phyloP scores from a whole-genome alignment of 148 eudicot species.

The Chenopodium berlandieri region DNA sequence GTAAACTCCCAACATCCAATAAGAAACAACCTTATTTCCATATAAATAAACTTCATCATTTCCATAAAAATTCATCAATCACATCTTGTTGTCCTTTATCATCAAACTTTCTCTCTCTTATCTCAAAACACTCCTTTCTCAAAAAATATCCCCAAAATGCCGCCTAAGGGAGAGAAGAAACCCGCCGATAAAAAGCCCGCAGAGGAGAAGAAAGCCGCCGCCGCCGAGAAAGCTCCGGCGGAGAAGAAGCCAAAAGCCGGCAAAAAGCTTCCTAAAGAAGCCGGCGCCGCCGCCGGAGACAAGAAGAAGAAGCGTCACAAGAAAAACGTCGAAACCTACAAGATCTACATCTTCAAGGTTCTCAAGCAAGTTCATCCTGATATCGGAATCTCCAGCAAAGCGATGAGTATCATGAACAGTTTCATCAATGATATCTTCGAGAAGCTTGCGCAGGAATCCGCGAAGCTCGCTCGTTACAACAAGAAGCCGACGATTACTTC shows the following conservation, averaged over 20 bases:
- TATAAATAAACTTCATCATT: slow-evolving; percentile 5
- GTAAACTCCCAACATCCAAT: slow-evolving; percentile 6
- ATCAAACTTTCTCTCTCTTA: background rate
- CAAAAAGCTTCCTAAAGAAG: slow-evolving; percentile 49
- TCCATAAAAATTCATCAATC: too few relatives aligned
- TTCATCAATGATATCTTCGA: slow-evolving; percentile 52
- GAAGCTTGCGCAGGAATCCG: slow-evolving; percentile 47
- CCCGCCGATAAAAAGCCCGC: slow-evolving; percentile 50
- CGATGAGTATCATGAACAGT: slow-evolving; percentile 59
- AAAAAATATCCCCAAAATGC: slow-evolving; percentile 16
- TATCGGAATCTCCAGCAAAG: slow-evolving; percentile 58
- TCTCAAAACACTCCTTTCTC: background rate
- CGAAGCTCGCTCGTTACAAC: slow-evolving; percentile 43
- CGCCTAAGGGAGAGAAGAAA: slow-evolving; percentile 47
- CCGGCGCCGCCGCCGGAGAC: slow-evolving; percentile 42
- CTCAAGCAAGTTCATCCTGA: slow-evolving; percentile 57
- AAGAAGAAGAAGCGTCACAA: slow-evolving; percentile 56
- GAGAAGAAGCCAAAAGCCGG: slow-evolving; percentile 59
- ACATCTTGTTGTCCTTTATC: background rate
- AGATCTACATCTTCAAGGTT: slow-evolving; percentile 65
- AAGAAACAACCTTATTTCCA: background rate
- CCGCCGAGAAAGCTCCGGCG: slow-evolving; percentile 45
- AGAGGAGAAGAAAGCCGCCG: slow-evolving; percentile 37
- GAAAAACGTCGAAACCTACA: slow-evolving; percentile 58
- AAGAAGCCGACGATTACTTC: slow-evolving; percentile 54